phyloP scores from a whole-genome alignment of 208 protist species.

The Trypanosoma caninum region DNA sequence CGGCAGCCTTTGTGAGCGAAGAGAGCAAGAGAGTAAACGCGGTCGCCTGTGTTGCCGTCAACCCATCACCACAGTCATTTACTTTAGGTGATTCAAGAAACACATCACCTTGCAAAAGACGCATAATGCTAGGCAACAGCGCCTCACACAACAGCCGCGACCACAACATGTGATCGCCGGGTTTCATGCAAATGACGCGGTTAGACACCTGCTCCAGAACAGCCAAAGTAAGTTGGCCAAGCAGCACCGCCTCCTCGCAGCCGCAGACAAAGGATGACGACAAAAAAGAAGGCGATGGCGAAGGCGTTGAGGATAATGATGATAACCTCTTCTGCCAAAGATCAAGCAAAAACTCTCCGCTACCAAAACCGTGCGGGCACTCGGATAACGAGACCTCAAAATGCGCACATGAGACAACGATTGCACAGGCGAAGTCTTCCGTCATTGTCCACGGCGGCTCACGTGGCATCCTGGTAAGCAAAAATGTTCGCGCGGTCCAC shows the following conservation, averaged over 20 bases:
- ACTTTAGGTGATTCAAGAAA: background rate
- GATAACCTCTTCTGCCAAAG: constrained; percentile 8
- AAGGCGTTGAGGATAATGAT: background rate
- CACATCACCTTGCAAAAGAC: constrained; percentile 1
- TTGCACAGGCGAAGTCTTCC: constrained; percentile 15
- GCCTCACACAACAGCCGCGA: constrained; percentile 20
- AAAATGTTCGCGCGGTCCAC: constrained; percentile 20
- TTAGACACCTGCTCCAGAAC: constrained; percentile 11
- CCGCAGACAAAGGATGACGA: background rate
- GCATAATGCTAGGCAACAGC: constrained; percentile 14
- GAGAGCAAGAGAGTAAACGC: constrained; percentile 22
- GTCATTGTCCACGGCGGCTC: constrained; percentile 7
- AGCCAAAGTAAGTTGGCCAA: constrained; percentile 15
- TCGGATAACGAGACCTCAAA: constrained; percentile 23
- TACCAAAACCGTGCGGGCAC: constrained; percentile 16
- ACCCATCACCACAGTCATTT: background rate
- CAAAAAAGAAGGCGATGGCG: too few species aligned
- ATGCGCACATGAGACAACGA: constrained; percentile 17
- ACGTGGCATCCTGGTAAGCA: constrained; percentile 6
- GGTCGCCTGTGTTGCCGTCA: background rate
- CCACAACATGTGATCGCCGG: background rate
- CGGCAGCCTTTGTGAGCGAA: constrained; percentile 22
- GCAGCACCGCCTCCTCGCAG: constrained; percentile 6
- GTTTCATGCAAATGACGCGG: background rate
- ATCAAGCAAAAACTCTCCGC: constrained; percentile 10